A percentile compares a stretch with the other conserved stretches of the same genome.
Evolutionary conservation across 2,329 filamentous ascomycete genomes (phyloP).

Genomic region (Fusarium subtropicale): DNA sequence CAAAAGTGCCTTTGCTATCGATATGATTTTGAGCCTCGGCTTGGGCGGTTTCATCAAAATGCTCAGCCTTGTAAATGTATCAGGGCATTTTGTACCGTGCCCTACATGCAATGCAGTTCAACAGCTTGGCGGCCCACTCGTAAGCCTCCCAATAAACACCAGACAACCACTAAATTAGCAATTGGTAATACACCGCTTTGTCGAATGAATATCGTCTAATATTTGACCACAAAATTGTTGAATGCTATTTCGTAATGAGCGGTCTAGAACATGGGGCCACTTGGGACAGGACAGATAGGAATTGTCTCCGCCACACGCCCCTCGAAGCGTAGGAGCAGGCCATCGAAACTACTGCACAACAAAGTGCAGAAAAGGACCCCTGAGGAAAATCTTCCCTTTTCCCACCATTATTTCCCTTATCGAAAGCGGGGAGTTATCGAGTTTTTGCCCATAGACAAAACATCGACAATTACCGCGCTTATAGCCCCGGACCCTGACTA

Average conservation of each 20-base stretch:
- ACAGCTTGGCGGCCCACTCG: neutral
- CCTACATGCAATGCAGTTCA: constrained; percentile 17
- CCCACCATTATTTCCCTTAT: constrained; percentile 34
- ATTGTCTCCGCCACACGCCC: constrained; percentile 26
- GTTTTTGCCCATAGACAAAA: constrained; percentile 19
- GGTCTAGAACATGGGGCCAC: constrained; percentile 28
- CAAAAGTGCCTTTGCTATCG: neutral
- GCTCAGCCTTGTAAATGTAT: constrained; percentile 4
- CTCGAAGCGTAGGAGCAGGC: neutral
- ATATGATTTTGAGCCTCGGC: neutral
- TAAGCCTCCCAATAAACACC: neutral
- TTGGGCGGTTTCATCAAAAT: neutral
- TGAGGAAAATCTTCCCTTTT: constrained; percentile 22
- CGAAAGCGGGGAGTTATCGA: constrained; percentile 26
- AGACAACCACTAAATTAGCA: constrained; percentile 13
- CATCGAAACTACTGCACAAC: constrained; percentile 26
- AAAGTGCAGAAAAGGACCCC: constrained; percentile 28
- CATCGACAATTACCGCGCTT: constrained; percentile 29
- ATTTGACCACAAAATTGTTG: constrained; percentile 10
- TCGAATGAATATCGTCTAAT: constrained; percentile 19
- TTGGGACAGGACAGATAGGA: neutral
- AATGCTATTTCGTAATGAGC: constrained; percentile 3
- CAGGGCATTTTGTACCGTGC: constrained; percentile 19
- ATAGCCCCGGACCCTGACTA: constrained; percentile 33
- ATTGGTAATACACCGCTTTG: constrained; percentile 27